Base-by-base conservation (phyloP, 257 asterid species). In the Solanum dulcamara region DNA sequence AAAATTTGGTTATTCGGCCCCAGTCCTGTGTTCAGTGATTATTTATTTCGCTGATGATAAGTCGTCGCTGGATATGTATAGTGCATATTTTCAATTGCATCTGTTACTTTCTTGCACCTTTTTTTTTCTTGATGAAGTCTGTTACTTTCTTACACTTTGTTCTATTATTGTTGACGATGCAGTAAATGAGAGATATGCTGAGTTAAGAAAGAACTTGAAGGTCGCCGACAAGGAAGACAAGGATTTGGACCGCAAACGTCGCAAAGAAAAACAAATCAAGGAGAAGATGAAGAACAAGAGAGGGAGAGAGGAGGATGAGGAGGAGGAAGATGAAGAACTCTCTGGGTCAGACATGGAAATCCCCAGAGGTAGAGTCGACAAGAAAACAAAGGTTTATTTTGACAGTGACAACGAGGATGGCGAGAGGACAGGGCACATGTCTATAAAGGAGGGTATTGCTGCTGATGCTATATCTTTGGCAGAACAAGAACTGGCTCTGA, bases 401-500 rank as follows among this genome's bases (percentile, higher is more conserved):
- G 91, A 87, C 85, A 91, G 92, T 68, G 99, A 96, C 5, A 96
- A 93, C 13, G 91, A 72, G 15, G 91, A 72, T 53, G 89, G 60
- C 15, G 86, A 86, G 74, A 80, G 53, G 83, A 62, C 4, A 64
- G 82, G 40, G 62, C 81, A 74, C 51, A 51, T 86, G 70, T 89
- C 66, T 64, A 86, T 42, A 55, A 51, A 17, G 59, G 68, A 30
- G 14, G 89, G 85, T 62, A 30, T n/a, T 11, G 80, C 18, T 9
- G 71, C 89, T 4, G 91, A 70, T 77, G 28, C 88, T 20, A 84
- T 91, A 22, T 90, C 98, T 57, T 84, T 97, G 85, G 94, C 94
- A 38, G 98, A 95, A 90, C 99, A 94, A 86, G 95, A 93, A 38
- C 77, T 95, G 86, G 99, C 99, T 72, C 96, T 97, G 42, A 92